These are phyloP conservation scores for Murraya paniculata DNA, from an alignment of 345 rosid genomes.

Conservation along the genomic window DNA sequence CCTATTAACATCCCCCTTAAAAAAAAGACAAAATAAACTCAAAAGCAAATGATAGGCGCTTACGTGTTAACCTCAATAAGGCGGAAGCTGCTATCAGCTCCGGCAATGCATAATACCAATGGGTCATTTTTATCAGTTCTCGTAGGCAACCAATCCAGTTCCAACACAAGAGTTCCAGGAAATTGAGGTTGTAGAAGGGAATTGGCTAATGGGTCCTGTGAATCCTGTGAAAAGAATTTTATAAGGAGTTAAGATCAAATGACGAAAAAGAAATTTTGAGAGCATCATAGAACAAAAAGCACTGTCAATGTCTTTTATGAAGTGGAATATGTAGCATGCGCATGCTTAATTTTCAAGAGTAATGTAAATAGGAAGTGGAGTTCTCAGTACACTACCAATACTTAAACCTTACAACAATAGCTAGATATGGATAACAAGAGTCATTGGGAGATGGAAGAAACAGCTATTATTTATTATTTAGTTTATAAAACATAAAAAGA, in stretches of 20 bases:
- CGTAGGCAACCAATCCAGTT: slow-evolving; percentile 92
- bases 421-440: neutral
- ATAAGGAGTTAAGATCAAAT: slow-evolving; percentile 2
- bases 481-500: neutral
- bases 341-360: slow-evolving; percentile 1
- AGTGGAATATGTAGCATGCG: neutral
- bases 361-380: neutral
- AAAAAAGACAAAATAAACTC: slow-evolving; percentile 3
- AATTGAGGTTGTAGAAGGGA: slow-evolving; percentile 91
- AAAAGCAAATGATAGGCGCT: slow-evolving; percentile 25
- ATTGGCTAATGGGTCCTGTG: slow-evolving; percentile 91
- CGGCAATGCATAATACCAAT: slow-evolving; percentile 85
- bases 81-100: slow-evolving; percentile 97
- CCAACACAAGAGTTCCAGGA: slow-evolving; percentile 96
- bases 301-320: neutral
- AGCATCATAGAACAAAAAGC: neutral
- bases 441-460: neutral
- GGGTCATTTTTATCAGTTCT: slow-evolving; percentile 80
- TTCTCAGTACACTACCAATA: neutral
- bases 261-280: neutral
- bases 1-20: neutral
- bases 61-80: slow-evolving; percentile 81
- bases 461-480: neutral
- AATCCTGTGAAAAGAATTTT: slow-evolving; percentile 59
- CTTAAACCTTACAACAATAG: neutral